Base-by-base conservation (phyloP, 164 flowering plant species). In the Nymphaea thermarum region DNA sequence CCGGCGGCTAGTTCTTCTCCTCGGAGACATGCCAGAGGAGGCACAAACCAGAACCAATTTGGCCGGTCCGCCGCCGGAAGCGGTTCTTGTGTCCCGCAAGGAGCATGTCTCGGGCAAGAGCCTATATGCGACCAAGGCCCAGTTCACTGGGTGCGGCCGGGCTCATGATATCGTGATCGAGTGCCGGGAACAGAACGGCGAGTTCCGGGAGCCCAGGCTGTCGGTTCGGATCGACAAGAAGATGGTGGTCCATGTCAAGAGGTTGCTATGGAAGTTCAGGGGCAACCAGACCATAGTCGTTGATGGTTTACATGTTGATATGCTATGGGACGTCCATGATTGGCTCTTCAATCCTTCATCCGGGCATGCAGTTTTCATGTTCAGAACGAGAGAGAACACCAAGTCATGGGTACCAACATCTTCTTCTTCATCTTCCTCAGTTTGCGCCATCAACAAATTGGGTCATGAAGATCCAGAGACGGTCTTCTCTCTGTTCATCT, bases 261-360 rank as follows among this genome's bases (percentile, higher is more conserved):
- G 85, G 68, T 65, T 94, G 80, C 84, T 80, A 15, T 91, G 96
- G 98, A 94, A 94, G 73, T 94, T 94, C 65, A 73, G 99, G n/a
- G 96, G 98, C 43, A 94, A 87, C 47, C 87, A 86, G 69, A 82
- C 87, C 0, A 80, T 91, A 18, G 85, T 82, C 18, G 68, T 94
- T 4, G 96, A 90, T 65, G 96, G 96, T 3, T 79, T 86, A 77
- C 67, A 83, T 66, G 83, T 94, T 3, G 99, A 94, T 76, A 64
- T 94, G 78, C 72, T 94, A 83, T 94, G 97, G 97, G 95, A 94
- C 80, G 88, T 91, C 45, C 90, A 88, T 81, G 93, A 82, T 43
- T 93, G 98, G 98, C 82, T 93, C 64, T 86, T 81, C 68, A 83
- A 78, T 68, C 78, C 79, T 0, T 79, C 43, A 2, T 69, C 82